Evolutionary conservation across 1,284 basidiomycete species (phyloP).

Genomic region (Irpex sp.): DNA sequence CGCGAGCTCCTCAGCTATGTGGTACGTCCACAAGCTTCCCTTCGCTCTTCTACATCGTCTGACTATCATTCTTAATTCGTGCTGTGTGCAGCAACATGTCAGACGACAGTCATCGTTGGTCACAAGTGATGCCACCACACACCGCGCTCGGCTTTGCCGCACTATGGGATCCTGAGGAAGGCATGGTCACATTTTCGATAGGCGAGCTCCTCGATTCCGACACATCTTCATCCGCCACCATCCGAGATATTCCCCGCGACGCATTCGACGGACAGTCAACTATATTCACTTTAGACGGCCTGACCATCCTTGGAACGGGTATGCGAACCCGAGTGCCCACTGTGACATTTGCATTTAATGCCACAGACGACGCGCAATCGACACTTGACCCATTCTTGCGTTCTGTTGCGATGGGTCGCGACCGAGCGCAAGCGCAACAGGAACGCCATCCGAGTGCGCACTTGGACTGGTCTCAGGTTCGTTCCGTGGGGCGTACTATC

Average conservation of each 20-base stretch:
- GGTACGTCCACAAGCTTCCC: neutral
- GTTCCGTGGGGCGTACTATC: constrained; percentile 5
- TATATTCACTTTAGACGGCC: constrained; percentile 33
- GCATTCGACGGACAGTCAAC: constrained; percentile 34
- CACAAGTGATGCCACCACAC: constrained; percentile 51
- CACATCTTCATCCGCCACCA: constrained; percentile 18
- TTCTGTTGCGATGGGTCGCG: constrained; percentile 15
- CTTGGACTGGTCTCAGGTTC: constrained; percentile 7
- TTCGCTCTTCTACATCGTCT: neutral
- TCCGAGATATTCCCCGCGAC: constrained; percentile 20
- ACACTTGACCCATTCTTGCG: constrained; percentile 26
- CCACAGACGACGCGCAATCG: constrained; percentile 26
- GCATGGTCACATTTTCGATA: constrained; percentile 53
- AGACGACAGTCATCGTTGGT: constrained; percentile 40
- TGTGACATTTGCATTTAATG: constrained; percentile 22
- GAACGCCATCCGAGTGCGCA: constrained; percentile 1
- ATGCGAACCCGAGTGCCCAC: constrained; percentile 11
- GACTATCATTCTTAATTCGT: neutral
- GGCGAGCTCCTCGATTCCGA: constrained; percentile 39
- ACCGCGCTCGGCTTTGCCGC: constrained; percentile 55
- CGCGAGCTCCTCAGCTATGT: neutral
- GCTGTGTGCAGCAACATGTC: constrained; percentile 8
- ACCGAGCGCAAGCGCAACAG: neutral
- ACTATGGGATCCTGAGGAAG: constrained; percentile 54
- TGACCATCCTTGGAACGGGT: constrained; percentile 17